Base-by-base conservation (phyloP, 148 eudicot genomes). In the Suaeda aralocaspica region DNA sequence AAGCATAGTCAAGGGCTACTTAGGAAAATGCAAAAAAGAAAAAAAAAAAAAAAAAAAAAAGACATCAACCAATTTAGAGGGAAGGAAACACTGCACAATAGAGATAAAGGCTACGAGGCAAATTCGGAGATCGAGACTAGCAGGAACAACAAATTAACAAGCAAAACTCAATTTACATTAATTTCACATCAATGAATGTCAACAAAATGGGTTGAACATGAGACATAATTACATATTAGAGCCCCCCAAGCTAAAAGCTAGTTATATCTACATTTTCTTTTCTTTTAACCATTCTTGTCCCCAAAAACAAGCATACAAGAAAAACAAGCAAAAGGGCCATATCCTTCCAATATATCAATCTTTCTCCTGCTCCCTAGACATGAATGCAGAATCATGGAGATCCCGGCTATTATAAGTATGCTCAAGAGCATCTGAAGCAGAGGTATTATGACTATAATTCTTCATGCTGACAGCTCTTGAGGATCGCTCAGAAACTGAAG, bases 401-500 rank as follows among this genome's bases (percentile, higher is more conserved):
- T 78, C 77, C 45, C 30, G 6, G 11, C 70, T 69, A 25, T 59
- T 13, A 0, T 57, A 73, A 8, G 73, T 39, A 48, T 73, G 74
- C 34, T 69, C 77, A 16, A 67, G n/a, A 72, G 19, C 69, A 67
- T 52, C 73, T 22, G 76, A 19, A 30, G 57, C 13, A 24, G 25
- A 1, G 13, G 44, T 46, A 14, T 31, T 46, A 14, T 31, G 52
- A 13, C 44, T 45, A 60, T 25, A 36, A 52, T 34, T 67, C 12
- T 24, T 52, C 9, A 72, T 26, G 26, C 72, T 22, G 9, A 71
- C 56, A 21, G 68, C 59, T 42, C 59, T 51, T 22, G 64, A 15
- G 1, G 82, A 67, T 44, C 81, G 81, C 50, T 80, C 90, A 0
- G 89, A 61, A 45, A 81, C 66, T 11, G 87, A 80, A 52, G 71